phyloP scores from a whole-genome alignment of 257 asterid genomes.

The Solanum chilense region DNA sequence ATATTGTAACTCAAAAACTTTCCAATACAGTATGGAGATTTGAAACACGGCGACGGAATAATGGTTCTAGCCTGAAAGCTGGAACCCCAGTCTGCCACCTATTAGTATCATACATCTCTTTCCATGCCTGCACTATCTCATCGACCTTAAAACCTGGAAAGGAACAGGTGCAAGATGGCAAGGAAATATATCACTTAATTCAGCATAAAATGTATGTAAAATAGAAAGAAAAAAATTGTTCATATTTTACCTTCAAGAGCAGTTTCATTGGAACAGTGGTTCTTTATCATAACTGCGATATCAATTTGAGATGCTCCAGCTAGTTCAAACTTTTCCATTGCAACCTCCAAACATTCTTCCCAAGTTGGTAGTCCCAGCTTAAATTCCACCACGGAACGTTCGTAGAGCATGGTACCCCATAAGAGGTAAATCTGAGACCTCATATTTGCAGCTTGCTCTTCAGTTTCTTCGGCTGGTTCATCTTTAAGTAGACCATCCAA shows the following conservation, averaged over 20 bases:
- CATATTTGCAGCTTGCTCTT: constrained; percentile 50
- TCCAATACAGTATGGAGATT: constrained; percentile 65
- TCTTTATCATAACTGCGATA: constrained; percentile 89
- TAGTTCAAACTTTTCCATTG: constrained; percentile 81
- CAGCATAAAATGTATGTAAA: neutral
- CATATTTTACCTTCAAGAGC: constrained; percentile 65
- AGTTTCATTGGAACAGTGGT: constrained; percentile 88
- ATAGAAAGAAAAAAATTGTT: neutral
- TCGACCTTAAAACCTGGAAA: constrained; percentile 77
- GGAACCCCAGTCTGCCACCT: constrained; percentile 71
- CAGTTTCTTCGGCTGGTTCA: constrained; percentile 51
- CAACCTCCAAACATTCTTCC: constrained; percentile 95
- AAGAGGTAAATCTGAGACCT: constrained; percentile 75
- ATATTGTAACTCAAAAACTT: constrained; percentile 29
- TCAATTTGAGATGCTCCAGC: constrained; percentile 83
- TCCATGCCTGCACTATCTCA: constrained; percentile 98
- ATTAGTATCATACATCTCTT: constrained; percentile 89
- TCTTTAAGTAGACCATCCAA: constrained; percentile 51
- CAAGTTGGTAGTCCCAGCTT: constrained; percentile 77
- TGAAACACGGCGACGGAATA: constrained; percentile 68
- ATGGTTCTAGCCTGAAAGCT: constrained; percentile 62
- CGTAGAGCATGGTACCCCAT: constrained; percentile 90
- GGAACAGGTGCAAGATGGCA: neutral
- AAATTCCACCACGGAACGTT: constrained; percentile 86
- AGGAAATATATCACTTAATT: neutral